Conservation (phyloP, 306 rosid species). For the Rubus idaeus region DNA sequence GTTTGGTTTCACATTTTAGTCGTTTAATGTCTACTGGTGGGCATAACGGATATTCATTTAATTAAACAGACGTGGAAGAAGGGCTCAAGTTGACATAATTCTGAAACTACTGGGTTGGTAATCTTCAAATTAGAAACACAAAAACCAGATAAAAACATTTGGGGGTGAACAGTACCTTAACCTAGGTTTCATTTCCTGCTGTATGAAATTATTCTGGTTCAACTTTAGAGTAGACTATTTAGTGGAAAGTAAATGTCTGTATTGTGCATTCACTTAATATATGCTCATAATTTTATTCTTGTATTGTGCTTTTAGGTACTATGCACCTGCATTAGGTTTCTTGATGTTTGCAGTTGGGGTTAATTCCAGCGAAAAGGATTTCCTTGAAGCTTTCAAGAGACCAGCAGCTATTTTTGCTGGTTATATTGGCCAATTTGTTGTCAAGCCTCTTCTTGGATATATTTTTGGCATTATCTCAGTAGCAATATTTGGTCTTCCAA, state of each 20-base stretch:
- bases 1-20: neutral
- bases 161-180: neutral
- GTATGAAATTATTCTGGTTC: neutral
- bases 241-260: neutral
- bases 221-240: neutral
- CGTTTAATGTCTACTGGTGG: neutral
- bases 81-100: neutral
- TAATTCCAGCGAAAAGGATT: constrained; percentile 87
- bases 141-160: neutral
- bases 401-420: constrained; percentile 78
- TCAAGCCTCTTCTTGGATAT: constrained; percentile 92
- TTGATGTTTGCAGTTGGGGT: constrained; percentile 98
- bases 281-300: constrained; percentile 4
- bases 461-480: constrained; percentile 67
- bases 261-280: neutral
- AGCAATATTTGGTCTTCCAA: constrained; percentile 64
- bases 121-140: neutral
- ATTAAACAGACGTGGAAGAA: neutral
- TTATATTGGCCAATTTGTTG: constrained; percentile 73
- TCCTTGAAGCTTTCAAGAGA: constrained; percentile 75
- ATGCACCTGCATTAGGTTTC: constrained; percentile 95
- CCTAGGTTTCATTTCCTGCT: neutral
- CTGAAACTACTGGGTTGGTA: neutral
- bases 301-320: constrained; percentile 57
- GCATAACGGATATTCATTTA: neutral